These are phyloP conservation scores for Dioscorea alata DNA, from an alignment of 106 monocot genomes.

Conservation along the genomic window DNA sequence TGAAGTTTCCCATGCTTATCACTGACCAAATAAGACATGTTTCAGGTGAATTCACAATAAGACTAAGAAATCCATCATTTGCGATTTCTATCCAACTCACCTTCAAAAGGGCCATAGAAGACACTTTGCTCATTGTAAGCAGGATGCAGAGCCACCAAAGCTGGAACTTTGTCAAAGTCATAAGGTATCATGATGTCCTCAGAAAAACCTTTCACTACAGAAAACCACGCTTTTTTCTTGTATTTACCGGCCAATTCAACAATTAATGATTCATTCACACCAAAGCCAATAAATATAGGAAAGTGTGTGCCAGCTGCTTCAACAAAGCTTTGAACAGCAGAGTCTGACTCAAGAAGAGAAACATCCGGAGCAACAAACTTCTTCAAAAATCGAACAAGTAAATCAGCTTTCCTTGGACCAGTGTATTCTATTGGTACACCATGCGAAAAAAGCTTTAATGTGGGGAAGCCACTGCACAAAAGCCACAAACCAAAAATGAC, in stretches of 20 bases:
- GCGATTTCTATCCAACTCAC: slow-evolving; percentile 18
- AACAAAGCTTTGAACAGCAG: slow-evolving; percentile 60
- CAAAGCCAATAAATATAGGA: slow-evolving; percentile 96
- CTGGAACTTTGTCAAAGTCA: slow-evolving; percentile 96
- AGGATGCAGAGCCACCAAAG: slow-evolving; percentile 76
- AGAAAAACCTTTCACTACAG: slow-evolving; percentile 83
- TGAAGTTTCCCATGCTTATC: too few relatives aligned
- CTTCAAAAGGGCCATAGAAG: slow-evolving; percentile 99
- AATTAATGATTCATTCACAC: slow-evolving; percentile 65
- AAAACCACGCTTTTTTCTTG: slow-evolving; percentile 94
- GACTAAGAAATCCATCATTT: too few relatives aligned
- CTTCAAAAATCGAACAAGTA: slow-evolving; percentile 65
- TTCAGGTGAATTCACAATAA: too few relatives aligned
- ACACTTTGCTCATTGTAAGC: slow-evolving; percentile 77
- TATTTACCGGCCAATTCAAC: slow-evolving; percentile 50
- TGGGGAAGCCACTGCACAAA: slow-evolving; percentile 84
- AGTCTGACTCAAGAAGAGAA: slow-evolving; percentile 65
- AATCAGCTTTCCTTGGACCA: slow-evolving; percentile 84
- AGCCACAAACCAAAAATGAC: not conserved
- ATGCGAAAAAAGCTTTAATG: slow-evolving; percentile 86
- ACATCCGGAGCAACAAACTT: slow-evolving; percentile 92
- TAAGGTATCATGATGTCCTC: slow-evolving; percentile 84
- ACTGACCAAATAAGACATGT: too few relatives aligned
- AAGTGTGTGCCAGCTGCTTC: slow-evolving; percentile 67
- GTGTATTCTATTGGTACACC: slow-evolving; percentile 77